Evolutionary conservation across 1,284 basidiomycete genomes (phyloP).

Genomic region (Ganoderma lucidum): DNA sequence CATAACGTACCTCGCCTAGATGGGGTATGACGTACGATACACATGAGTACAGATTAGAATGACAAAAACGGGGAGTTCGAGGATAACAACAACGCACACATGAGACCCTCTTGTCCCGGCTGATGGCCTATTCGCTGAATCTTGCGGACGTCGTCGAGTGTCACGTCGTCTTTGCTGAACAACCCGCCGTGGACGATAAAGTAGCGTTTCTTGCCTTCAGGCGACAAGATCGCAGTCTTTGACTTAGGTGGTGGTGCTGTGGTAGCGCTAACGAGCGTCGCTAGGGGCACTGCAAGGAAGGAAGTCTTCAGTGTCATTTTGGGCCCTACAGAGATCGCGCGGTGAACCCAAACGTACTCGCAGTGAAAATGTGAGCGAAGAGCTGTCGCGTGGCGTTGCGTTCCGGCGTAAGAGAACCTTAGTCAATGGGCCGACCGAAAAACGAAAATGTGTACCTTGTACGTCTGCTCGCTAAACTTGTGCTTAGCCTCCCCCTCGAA

Average conservation of each 20-base stretch:
- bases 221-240: constrained; percentile 75
- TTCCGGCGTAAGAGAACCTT: background rate
- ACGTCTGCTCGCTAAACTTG: constrained; percentile 93
- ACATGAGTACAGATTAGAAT: background rate
- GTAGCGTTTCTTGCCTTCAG: constrained; percentile 87
- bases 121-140: constrained; percentile 90
- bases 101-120: constrained; percentile 94
- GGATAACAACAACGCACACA: constrained; percentile 70
- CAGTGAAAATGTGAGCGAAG: constrained; percentile 92
- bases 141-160: constrained; percentile 90
- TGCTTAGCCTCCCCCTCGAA: constrained; percentile 98
- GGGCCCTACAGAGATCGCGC: no score
- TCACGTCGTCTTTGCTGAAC: constrained; percentile 94
- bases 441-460: constrained; percentile 61
- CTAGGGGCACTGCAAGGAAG: constrained; percentile 77
- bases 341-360: constrained; percentile 59
- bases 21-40: background rate
- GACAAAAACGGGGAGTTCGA: no score
- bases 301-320: background rate
- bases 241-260: constrained; percentile 59
- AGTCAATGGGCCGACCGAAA: background rate
- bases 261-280: constrained; percentile 85
- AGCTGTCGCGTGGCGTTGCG: constrained; percentile 56
- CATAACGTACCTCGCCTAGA: constrained; percentile 63
- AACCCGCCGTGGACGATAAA: constrained; percentile 98